These are phyloP conservation scores for Paramecium octaurelia DNA, from an alignment of 73 alveolate species.

Conservation along the genomic window DNA sequence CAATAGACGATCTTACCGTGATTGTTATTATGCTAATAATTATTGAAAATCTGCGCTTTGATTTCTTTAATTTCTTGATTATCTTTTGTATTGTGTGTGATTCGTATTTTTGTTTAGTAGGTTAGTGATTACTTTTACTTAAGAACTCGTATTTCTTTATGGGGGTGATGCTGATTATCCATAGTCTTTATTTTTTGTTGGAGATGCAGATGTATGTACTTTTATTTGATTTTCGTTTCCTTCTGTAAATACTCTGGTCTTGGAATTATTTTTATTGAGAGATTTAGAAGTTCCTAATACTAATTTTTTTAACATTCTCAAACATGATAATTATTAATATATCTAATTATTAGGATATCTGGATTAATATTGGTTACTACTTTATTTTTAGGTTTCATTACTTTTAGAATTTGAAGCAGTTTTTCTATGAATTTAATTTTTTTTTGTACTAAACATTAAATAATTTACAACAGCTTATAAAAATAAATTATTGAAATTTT, in stretches of 20 bases:
- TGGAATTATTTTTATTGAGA: background rate
- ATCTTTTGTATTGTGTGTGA: background rate
- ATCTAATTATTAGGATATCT: background rate
- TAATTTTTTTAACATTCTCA: background rate
- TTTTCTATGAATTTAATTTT: background rate
- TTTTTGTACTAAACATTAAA: background rate
- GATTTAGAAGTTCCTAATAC: background rate
- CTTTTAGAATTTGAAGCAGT: background rate
- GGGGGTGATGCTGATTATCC: background rate
- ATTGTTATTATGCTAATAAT: background rate
- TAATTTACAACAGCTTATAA: background rate
- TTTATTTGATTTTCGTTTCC: background rate
- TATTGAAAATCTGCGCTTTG: conserved; percentile 21
- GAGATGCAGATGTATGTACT: background rate
- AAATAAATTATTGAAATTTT: background rate
- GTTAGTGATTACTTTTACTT: background rate
- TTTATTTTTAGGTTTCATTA: background rate
- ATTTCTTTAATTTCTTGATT: background rate
- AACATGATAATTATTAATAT: background rate
- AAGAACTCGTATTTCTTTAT: background rate
- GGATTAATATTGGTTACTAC: background rate
- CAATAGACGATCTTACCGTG: background rate
- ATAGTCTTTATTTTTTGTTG: background rate
- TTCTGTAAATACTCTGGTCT: background rate
- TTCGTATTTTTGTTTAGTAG: background rate